phyloP scores from a whole-genome alignment of 345 rosid genomes.

The Populus tremula region DNA sequence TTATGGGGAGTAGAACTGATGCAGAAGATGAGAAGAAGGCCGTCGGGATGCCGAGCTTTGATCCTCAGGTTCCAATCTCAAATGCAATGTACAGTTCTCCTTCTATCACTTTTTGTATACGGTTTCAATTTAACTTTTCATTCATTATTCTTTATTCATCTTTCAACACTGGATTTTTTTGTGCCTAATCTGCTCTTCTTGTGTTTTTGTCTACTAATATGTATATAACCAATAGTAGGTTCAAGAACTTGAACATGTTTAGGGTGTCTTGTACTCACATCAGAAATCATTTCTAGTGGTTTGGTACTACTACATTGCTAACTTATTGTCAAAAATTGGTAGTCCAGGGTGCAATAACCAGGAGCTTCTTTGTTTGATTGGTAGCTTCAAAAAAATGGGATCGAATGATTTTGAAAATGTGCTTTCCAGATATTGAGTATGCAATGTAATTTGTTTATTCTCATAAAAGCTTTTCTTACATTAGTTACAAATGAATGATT shows the following conservation, averaged over 20 bases:
- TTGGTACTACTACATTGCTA: neutral
- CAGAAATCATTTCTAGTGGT: neutral
- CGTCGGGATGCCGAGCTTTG: slow-evolving; percentile 46
- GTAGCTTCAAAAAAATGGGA: neutral
- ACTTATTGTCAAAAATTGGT: neutral
- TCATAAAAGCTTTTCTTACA: neutral
- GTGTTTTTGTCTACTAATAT: neutral
- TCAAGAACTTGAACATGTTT: neutral
- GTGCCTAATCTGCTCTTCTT: neutral
- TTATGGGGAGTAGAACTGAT: slow-evolving; percentile 20
- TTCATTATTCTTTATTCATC: neutral
- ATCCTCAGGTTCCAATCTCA: slow-evolving; percentile 26
- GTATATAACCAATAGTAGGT: neutral
- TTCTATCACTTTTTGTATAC: neutral
- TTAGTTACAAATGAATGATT: neutral
- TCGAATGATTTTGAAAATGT: neutral
- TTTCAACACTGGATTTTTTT: neutral
- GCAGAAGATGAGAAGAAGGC: slow-evolving; percentile 39
- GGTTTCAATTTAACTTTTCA: neutral
- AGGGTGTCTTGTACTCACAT: neutral
- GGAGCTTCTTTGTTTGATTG: neutral
- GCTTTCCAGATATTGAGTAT: neutral
- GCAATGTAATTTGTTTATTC: neutral
- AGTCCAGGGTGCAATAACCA: neutral
- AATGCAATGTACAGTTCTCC: slow-evolving; percentile 31